Conservation (phyloP, 495 filamentous ascomycete species). For the Poronia punctata region DNA sequence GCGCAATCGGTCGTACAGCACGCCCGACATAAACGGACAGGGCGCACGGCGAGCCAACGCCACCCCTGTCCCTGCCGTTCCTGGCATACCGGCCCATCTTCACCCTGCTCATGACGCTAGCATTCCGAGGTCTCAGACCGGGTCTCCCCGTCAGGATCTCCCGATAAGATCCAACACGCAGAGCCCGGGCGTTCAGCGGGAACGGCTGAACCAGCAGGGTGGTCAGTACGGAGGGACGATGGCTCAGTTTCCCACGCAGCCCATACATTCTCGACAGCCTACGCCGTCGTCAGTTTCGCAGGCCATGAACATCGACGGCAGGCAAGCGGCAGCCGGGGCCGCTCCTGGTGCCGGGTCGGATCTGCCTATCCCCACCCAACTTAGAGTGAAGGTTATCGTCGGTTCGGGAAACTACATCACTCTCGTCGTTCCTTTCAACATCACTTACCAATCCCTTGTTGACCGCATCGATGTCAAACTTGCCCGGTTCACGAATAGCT, state of each 20-base stretch:
- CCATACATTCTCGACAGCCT: slow-evolving; percentile 37
- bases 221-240: slow-evolving; percentile 33
- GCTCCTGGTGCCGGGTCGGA: slow-evolving; percentile 47
- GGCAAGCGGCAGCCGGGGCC: no score
- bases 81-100: slow-evolving; percentile 50
- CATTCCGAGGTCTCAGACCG: slow-evolving; percentile 47
- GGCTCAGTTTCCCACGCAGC: slow-evolving; percentile 42
- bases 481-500: slow-evolving; percentile 69
- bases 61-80: slow-evolving; percentile 44
- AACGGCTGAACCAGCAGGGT: slow-evolving; percentile 27
- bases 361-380: slow-evolving; percentile 64
- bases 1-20: slow-evolving; percentile 55
- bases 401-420: slow-evolving; percentile 76
- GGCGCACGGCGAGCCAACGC: slow-evolving; percentile 25
- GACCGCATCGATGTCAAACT: slow-evolving; percentile 98
- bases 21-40: slow-evolving; percentile 52
- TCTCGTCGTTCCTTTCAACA: slow-evolving; percentile 86
- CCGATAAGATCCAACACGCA: slow-evolving; percentile 46
- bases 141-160: slow-evolving; percentile 45
- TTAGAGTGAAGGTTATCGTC: slow-evolving; percentile 91
- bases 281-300: slow-evolving; percentile 29
- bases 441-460: slow-evolving; percentile 82
- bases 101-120: slow-evolving; percentile 48
- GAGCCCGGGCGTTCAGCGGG: slow-evolving; percentile 43
- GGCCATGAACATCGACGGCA: slow-evolving; percentile 25